Conservation (phyloP, 441 rosid species). For the Lepidium campestre region DNA sequence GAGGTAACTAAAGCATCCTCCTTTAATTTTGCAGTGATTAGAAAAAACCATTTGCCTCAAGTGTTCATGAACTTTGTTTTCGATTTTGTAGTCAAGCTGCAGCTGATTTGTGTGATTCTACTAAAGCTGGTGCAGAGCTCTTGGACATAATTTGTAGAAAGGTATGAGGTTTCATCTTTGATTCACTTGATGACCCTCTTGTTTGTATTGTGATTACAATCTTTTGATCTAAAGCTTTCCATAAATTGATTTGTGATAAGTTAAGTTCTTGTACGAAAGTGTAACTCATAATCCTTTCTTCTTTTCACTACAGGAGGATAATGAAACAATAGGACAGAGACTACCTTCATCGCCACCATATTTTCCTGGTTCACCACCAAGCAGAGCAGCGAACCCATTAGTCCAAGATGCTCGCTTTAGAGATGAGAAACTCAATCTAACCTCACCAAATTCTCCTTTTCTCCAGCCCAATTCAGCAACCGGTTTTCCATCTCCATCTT, state of each 20-base stretch:
- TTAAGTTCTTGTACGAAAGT: no score
- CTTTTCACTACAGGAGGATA: conserved; percentile 47
- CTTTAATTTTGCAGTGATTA: background rate
- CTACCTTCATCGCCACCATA: conserved; percentile 64
- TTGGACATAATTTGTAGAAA: conserved; percentile 62
- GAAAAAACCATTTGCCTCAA: background rate
- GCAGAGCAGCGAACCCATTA: conserved; percentile 71
- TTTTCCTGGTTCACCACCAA: conserved; percentile 80
- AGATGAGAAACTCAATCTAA: conserved; percentile 37
- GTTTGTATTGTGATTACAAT: background rate
- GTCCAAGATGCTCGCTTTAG: conserved; percentile 71
- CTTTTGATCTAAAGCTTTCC: background rate
- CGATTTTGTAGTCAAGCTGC: conserved; percentile 39
- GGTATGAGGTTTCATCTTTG: no score
- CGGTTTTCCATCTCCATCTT: conserved; percentile 34
- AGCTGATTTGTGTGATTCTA: conserved; percentile 45
- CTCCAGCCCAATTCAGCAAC: conserved; percentile 25
- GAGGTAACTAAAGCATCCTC: conserved; percentile 36
- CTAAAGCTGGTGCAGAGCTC: conserved; percentile 67
- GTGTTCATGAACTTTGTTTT: background rate
- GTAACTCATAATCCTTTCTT: background rate
- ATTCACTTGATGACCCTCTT: no score
- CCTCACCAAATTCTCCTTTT: conserved; percentile 29
- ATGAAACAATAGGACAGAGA: conserved; percentile 39
- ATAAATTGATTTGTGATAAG: background rate